Conservation (phyloP, 2,329 filamentous ascomycete genomes). For the Penicillium sp. region DNA sequence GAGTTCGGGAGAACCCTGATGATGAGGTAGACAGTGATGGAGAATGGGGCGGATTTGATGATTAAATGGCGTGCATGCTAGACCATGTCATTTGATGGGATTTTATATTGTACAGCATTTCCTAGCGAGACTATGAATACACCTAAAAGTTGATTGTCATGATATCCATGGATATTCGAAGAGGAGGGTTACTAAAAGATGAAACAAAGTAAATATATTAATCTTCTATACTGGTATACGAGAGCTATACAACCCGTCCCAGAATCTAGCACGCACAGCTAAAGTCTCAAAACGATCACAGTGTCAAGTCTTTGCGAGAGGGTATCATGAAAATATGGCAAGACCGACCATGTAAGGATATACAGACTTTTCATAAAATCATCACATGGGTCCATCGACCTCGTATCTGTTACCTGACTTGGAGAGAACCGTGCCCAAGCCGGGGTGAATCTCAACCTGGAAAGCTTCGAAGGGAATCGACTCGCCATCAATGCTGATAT, state of each 20-base stretch:
- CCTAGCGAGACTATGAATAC: constrained; percentile 8
- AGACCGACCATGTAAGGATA: constrained; percentile 9
- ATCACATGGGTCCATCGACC: constrained; percentile 41
- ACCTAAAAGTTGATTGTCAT: neutral
- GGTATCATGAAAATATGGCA: constrained; percentile 34
- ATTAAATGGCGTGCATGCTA: constrained; percentile 31
- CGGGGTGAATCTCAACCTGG: constrained; percentile 83
- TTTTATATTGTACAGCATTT: constrained; percentile 15
- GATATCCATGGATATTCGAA: neutral
- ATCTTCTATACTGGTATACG: constrained; percentile 9
- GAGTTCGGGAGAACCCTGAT: constrained; percentile 43
- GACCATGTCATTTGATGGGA: neutral
- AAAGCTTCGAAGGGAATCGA: constrained; percentile 82
- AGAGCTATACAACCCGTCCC: neutral
- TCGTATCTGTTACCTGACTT: constrained; percentile 73
- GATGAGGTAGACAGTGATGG: constrained; percentile 50
- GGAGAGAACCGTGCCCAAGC: constrained; percentile 80
- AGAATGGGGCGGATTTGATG: constrained; percentile 69
- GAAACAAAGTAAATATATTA: constrained; percentile 9
- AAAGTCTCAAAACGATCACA: neutral
- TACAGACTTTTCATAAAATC: constrained; percentile 4
- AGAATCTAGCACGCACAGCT: constrained; percentile 5
- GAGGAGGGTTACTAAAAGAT: neutral
- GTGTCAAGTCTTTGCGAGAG: constrained; percentile 10
- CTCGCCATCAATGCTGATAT: constrained; percentile 94